These are phyloP conservation scores for Rhizopogon sp. DNA, from an alignment of 768 basidiomycete genomes.

Conservation along the genomic window DNA sequence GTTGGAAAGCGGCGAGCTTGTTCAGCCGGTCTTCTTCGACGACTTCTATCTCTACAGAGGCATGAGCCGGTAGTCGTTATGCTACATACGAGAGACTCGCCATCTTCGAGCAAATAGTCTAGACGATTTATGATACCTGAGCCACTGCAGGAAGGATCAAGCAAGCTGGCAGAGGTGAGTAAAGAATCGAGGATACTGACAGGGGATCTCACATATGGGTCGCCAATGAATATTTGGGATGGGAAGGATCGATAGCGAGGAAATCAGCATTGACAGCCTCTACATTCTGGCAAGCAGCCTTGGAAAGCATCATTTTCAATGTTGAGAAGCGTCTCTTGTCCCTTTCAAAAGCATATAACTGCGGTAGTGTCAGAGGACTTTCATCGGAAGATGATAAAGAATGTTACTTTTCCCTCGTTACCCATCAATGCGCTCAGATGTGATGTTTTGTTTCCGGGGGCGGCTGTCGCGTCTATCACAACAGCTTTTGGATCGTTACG, in stretches of 20 bases:
- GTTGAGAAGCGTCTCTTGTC: slow-evolving; percentile 80
- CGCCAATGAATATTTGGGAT: slow-evolving; percentile 54
- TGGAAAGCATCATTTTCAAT: slow-evolving; percentile 79
- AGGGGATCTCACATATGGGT: slow-evolving; percentile 76
- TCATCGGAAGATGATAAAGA: background rate
- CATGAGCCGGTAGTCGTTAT: background rate
- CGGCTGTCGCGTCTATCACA: slow-evolving; percentile 92
- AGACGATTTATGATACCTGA: slow-evolving; percentile 90
- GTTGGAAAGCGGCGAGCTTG: slow-evolving; percentile 85
- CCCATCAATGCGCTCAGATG: slow-evolving; percentile 87
- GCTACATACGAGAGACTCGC: slow-evolving; percentile 31
- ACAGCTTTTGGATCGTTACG: slow-evolving; percentile 37
- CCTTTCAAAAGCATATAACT: slow-evolving; percentile 88
- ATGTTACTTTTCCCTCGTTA: slow-evolving; percentile 69
- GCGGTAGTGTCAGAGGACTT: background rate
- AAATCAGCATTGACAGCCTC: slow-evolving; percentile 79
- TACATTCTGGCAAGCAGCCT: slow-evolving; percentile 80
- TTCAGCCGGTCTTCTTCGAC: slow-evolving; percentile 64
- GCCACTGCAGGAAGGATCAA: slow-evolving; percentile 96
- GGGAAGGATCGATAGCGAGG: slow-evolving; percentile 65
- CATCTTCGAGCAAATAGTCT: slow-evolving; percentile 76
- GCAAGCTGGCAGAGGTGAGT: slow-evolving; percentile 44
- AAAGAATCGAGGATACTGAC: background rate
- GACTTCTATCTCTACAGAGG: slow-evolving; percentile 47
- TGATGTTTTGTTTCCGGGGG: slow-evolving; percentile 97